Percentiles rank a stretch among this genome's conserved stretches.
Conservation (phyloP, 1,139 yeast genomes). For the Candida gigantensis region DNA sequence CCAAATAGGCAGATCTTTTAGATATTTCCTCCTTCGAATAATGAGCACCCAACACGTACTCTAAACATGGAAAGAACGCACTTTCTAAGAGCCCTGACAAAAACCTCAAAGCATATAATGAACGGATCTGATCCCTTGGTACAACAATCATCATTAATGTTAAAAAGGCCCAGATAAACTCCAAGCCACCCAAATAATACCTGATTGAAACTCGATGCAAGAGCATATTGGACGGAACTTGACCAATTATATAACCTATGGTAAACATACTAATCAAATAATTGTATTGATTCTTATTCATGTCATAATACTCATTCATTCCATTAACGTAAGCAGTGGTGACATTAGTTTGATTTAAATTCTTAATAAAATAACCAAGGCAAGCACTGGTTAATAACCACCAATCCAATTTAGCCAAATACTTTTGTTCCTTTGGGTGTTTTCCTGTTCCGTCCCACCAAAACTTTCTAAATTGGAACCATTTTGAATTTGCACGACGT, state of each 20-base stretch:
- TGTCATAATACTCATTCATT: slow-evolving; percentile 54
- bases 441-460: slow-evolving; percentile 54
- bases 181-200: slow-evolving; percentile 54
- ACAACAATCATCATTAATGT: slow-evolving; percentile 54
- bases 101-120: slow-evolving; percentile 58
- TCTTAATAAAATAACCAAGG: slow-evolving; percentile 40
- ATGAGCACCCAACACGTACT: slow-evolving; percentile 49
- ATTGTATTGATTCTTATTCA: slow-evolving; percentile 56
- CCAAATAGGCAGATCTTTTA: slow-evolving; percentile 51
- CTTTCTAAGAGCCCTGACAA: slow-evolving; percentile 59
- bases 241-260: slow-evolving; percentile 61
- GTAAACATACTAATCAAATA: slow-evolving; percentile 55
- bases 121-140: slow-evolving; percentile 35
- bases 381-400: slow-evolving; percentile 46
- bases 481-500: slow-evolving; percentile 22
- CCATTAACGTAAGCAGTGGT: slow-evolving; percentile 63
- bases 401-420: slow-evolving; percentile 45
- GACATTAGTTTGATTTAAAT: slow-evolving; percentile 47
- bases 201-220: slow-evolving; percentile 56
- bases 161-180: slow-evolving; percentile 57
- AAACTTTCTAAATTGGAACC: slow-evolving; percentile 31
- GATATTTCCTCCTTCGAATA: slow-evolving; percentile 24
- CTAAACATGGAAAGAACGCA: slow-evolving; percentile 61
- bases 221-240: slow-evolving; percentile 57
- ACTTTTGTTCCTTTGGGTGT: slow-evolving; percentile 44